These are phyloP conservation scores for Tilletia caries DNA, from an alignment of 1,284 basidiomycete species.

Conservation along the genomic window DNA sequence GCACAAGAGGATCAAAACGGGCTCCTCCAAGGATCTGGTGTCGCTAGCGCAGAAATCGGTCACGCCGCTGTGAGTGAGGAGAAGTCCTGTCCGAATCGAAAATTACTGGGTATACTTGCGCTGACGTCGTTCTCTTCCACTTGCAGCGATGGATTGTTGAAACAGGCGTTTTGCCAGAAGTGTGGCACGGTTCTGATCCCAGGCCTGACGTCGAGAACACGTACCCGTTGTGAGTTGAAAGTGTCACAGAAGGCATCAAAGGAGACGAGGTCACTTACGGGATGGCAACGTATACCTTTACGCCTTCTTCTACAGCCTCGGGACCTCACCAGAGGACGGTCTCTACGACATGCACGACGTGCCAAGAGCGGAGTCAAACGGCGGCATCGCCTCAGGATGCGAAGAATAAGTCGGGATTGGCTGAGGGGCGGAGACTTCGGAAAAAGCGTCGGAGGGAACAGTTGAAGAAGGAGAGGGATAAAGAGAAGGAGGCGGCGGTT, in stretches of 20 bases:
- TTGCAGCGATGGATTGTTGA: background rate
- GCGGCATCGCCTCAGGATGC: background rate
- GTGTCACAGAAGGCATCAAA: too few species aligned
- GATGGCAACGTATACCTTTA: too few species aligned
- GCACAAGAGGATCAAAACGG: background rate
- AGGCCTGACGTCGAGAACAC: background rate
- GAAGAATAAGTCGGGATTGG: background rate
- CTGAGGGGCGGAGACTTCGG: background rate
- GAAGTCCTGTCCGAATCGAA: background rate
- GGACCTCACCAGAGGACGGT: background rate
- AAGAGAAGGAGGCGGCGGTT: too few species aligned
- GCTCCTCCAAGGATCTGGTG: background rate
- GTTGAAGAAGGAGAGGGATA: background rate
- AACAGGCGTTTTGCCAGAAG: background rate
- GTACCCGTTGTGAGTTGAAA: background rate
- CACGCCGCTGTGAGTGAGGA: slow-evolving; percentile 1
- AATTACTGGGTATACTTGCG: too few species aligned
- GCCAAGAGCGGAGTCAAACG: background rate
- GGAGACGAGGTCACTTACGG: too few species aligned
- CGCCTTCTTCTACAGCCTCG: too few species aligned
- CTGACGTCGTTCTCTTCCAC: too few species aligned
- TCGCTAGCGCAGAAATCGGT: background rate
- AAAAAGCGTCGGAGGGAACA: background rate
- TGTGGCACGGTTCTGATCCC: background rate
- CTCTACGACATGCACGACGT: background rate